These are phyloP conservation scores for Magnaporthales sp. DNA, from an alignment of 2,329 filamentous ascomycete genomes.

Conservation along the genomic window DNA sequence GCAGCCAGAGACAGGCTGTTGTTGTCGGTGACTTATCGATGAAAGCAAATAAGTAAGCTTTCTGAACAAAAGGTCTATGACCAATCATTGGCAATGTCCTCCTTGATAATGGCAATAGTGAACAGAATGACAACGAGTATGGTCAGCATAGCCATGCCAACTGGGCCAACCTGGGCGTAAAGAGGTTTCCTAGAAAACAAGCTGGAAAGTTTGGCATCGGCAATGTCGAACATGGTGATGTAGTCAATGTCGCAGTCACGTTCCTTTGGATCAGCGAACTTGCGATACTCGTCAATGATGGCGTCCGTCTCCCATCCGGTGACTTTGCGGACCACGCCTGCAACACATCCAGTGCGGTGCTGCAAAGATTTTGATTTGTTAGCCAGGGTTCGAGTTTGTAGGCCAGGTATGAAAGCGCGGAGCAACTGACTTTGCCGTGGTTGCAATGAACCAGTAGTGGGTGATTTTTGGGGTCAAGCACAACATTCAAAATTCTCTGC, in stretches of 20 bases:
- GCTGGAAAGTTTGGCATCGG: slow-evolving; percentile 20
- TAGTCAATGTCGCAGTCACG: slow-evolving; percentile 53
- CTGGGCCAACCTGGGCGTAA: neutral
- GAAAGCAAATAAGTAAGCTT: neutral
- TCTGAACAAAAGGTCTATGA: neutral
- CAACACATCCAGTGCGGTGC: slow-evolving; percentile 86
- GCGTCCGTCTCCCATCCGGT: slow-evolving; percentile 55
- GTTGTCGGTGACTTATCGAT: neutral
- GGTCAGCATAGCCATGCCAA: neutral
- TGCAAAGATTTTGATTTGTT: slow-evolving; percentile 20
- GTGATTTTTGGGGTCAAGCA: slow-evolving; percentile 65
- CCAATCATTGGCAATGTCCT: neutral
- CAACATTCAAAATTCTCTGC: slow-evolving; percentile 59
- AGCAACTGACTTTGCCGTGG: slow-evolving; percentile 60
- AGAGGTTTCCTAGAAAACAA: slow-evolving; percentile 14
- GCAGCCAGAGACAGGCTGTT: neutral
- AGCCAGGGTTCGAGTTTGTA: slow-evolving; percentile 5
- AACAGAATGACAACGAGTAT: slow-evolving; percentile 36
- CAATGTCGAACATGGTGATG: slow-evolving; percentile 39
- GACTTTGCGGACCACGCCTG: slow-evolving; percentile 68
- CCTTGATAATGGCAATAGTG: slow-evolving; percentile 26
- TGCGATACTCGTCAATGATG: slow-evolving; percentile 65
- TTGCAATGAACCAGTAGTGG: slow-evolving; percentile 88
- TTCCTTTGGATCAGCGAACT: slow-evolving; percentile 52
- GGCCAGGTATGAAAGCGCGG: neutral